Evolutionary conservation across 768 basidiomycete species (phyloP).

Genomic region (Trichaptum fuscoviolaceum): DNA sequence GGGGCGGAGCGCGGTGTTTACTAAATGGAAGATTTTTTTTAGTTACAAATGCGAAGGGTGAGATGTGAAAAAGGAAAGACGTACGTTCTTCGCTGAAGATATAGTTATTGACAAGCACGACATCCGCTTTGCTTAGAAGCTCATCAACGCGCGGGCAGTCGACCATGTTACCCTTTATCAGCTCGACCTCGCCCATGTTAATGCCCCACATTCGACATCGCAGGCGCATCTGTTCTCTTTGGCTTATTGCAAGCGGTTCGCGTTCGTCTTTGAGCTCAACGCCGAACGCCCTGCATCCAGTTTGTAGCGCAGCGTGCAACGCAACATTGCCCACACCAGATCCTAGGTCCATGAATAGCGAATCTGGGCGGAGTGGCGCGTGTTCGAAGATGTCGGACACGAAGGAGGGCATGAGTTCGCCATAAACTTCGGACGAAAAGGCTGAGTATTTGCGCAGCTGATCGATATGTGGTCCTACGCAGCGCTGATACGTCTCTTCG

Average conservation of each 20-base stretch:
- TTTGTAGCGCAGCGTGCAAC: slow-evolving; percentile 75
- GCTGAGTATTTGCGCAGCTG: slow-evolving; percentile 76
- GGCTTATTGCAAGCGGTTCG: slow-evolving; percentile 70
- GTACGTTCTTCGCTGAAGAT: slow-evolving; percentile 70
- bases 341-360: slow-evolving; percentile 79
- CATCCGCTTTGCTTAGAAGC: slow-evolving; percentile 77
- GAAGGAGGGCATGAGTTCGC: slow-evolving; percentile 81
- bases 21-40: slow-evolving; percentile 30
- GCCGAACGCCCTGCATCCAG: slow-evolving; percentile 72
- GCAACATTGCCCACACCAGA: slow-evolving; percentile 85
- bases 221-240: slow-evolving; percentile 67
- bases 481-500: slow-evolving; percentile 91
- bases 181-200: slow-evolving; percentile 63
- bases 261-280: slow-evolving; percentile 77
- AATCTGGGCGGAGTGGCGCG: slow-evolving; percentile 51
- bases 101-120: slow-evolving; percentile 88
- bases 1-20: slow-evolving; percentile 82
- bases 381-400: slow-evolving; percentile 53
- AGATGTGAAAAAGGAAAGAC: slow-evolving; percentile 25
- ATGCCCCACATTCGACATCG: slow-evolving; percentile 93
- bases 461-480: slow-evolving; percentile 86
- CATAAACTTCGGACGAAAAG: slow-evolving; percentile 83
- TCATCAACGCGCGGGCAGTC: slow-evolving; percentile 57
- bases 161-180: slow-evolving; percentile 86
- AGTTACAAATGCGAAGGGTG: neutral